Evolutionary conservation across 139 green algal species (phyloP), one percentile per base, ranked within the genome.

Genomic region (Coelastrella sp.): DNA sequence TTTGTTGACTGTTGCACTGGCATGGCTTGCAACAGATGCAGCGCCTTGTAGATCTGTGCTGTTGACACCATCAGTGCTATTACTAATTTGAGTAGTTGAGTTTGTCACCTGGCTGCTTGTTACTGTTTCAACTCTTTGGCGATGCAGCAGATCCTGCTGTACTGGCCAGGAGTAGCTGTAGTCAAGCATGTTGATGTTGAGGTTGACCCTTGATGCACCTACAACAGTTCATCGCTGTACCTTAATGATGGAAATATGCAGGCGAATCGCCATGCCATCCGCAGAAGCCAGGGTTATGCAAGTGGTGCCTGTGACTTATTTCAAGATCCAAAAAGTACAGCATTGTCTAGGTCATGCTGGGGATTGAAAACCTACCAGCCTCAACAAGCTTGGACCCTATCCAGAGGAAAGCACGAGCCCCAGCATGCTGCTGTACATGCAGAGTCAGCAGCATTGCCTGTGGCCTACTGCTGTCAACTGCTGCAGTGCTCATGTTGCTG

Each of bases 371-470:
- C 17, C 40, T 11, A 82, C 75, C 53, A 57, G 53, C 34, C 11
- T 15, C n/a, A 5, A 82, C 23, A 7, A 82, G 23, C 5, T 82
- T 30, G 23, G 34, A 41, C 2, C 17, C 25, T 25, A 35, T 71
- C 75, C 53, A 71, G 17, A 82, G 53, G 35, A 59, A 71, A 3
- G 35, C 62, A 25, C 5, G n/a, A 2, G 34, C 50, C 25, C 2
- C 21, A 7, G 35, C 2, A 9, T 38, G 53, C 35, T 82, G 75
- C 25, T 82, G 51, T 38, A 30, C 51, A 53, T 71, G 30, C 34
- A 82, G 8, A 21, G 35, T 69, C 35, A 82, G 35, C 35, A 69
- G 32, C 75, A 82, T 27, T 11, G 48, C 30, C 73, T 35, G 73
- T 15, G 6, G 7, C 9, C 17, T 27, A 3, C 37, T 57, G 68